Evolutionary conservation across 257 asterid genomes (phyloP).

Genomic region (Datura wrightii): DNA sequence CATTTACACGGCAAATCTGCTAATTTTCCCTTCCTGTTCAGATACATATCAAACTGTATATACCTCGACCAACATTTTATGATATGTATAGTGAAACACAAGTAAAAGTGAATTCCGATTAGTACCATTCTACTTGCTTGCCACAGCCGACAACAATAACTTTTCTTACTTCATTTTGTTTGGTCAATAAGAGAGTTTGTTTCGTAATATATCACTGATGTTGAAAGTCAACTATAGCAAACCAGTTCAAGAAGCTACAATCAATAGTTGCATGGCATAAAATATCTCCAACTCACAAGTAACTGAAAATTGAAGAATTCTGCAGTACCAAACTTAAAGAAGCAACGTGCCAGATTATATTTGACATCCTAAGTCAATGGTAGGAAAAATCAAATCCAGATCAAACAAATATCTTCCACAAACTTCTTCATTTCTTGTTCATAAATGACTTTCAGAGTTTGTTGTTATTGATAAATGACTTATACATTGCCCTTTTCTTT

Average conservation of each 20-base stretch:
- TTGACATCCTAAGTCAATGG: neutral
- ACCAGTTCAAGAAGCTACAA: slow-evolving; percentile 8
- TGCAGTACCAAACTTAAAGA: neutral
- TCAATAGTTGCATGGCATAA: neutral
- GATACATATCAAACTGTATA: neutral
- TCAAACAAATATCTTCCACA: neutral
- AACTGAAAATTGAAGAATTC: neutral
- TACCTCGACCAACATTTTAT: too few relatives aligned
- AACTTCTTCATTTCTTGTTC: neutral
- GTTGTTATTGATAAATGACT: neutral
- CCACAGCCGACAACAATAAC: neutral
- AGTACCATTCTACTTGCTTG: neutral
- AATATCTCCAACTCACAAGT: neutral
- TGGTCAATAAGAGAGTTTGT: slow-evolving; percentile 5
- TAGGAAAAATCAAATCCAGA: slow-evolving; percentile 6
- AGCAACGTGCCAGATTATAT: neutral
- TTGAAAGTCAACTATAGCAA: neutral
- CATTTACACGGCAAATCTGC: neutral
- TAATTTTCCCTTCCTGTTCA: neutral
- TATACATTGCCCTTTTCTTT: neutral
- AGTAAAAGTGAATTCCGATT: too few relatives aligned
- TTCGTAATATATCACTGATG: neutral
- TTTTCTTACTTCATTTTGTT: neutral
- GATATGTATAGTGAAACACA: too few relatives aligned
- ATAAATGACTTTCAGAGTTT: neutral